Conservation (phyloP, 2,329 filamentous ascomycete genomes). For the Cryoendolithus antarcticus region DNA sequence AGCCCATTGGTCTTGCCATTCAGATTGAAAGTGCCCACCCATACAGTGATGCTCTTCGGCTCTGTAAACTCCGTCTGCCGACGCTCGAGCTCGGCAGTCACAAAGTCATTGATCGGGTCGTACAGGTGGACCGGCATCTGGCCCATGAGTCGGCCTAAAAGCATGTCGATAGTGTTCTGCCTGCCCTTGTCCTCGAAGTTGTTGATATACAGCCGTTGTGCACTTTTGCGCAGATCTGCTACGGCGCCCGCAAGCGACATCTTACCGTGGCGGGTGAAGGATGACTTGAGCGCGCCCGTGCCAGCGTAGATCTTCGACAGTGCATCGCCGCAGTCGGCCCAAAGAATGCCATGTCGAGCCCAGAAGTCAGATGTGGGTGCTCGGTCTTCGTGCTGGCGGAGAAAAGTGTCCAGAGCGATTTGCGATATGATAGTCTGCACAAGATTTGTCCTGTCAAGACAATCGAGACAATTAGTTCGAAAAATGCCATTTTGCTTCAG, state of each 20-base stretch:
- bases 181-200: constrained; percentile 90
- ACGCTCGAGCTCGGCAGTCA: constrained; percentile 61
- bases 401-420: constrained; percentile 78
- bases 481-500: constrained; percentile 93
- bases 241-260: constrained; percentile 90
- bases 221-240: constrained; percentile 90
- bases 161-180: constrained; percentile 88
- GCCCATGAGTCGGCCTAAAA: constrained; percentile 76
- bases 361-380: constrained; percentile 66
- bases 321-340: constrained; percentile 94
- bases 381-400: constrained; percentile 57
- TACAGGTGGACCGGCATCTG: constrained; percentile 76
- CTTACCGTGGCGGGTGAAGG: constrained; percentile 86
- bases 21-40: constrained; percentile 83
- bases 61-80: constrained; percentile 60
- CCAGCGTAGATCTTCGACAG: constrained; percentile 93
- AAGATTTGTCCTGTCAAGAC: constrained; percentile 86
- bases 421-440: constrained; percentile 93
- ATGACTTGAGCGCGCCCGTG: constrained; percentile 88
- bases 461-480: constrained; percentile 91
- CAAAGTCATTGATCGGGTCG: constrained; percentile 88
- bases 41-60: constrained; percentile 62
- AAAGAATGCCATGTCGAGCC: constrained; percentile 81
- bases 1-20: constrained; percentile 76
- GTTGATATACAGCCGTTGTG: constrained; percentile 89